Conservation (phyloP, 2,329 filamentous ascomycete species). For the Aspergillus terreus region DNA sequence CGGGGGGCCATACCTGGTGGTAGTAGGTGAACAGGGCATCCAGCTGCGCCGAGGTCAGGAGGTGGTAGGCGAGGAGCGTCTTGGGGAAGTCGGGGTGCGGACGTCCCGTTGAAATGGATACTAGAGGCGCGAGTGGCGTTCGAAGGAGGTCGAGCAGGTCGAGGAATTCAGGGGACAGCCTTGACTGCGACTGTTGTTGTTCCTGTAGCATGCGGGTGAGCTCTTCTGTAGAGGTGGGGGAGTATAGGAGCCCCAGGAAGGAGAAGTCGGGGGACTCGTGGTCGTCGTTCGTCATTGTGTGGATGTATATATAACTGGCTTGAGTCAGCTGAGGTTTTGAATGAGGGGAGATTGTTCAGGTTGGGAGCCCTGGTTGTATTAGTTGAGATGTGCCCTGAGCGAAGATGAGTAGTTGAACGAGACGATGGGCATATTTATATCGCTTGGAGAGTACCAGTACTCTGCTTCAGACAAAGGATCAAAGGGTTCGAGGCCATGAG, state of each 20-base stretch:
- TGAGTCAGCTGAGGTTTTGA: background rate
- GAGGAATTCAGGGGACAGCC: constrained; percentile 11
- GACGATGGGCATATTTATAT: background rate
- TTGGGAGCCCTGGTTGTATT: background rate
- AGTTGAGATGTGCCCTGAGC: no score
- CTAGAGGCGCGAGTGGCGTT: constrained; percentile 31
- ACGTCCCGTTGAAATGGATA: constrained; percentile 33
- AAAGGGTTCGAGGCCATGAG: no score
- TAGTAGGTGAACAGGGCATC: constrained; percentile 41
- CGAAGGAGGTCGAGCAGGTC: constrained; percentile 26
- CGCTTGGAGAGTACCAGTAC: background rate
- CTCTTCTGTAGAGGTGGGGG: background rate
- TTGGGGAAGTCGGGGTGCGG: constrained; percentile 37
- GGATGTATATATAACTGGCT: no score
- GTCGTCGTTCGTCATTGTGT: no score
- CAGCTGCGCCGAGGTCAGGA: constrained; percentile 39
- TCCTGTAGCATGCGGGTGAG: background rate
- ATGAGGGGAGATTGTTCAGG: background rate
- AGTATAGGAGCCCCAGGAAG: background rate
- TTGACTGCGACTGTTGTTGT: background rate
- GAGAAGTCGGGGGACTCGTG: background rate
- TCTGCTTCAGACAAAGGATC: background rate
- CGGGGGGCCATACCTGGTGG: constrained; percentile 39
- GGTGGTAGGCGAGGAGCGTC: constrained; percentile 37
- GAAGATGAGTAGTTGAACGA: background rate